Evolutionary conservation across 106 monocot species (phyloP).

Genomic region (Allium fistulosum): DNA sequence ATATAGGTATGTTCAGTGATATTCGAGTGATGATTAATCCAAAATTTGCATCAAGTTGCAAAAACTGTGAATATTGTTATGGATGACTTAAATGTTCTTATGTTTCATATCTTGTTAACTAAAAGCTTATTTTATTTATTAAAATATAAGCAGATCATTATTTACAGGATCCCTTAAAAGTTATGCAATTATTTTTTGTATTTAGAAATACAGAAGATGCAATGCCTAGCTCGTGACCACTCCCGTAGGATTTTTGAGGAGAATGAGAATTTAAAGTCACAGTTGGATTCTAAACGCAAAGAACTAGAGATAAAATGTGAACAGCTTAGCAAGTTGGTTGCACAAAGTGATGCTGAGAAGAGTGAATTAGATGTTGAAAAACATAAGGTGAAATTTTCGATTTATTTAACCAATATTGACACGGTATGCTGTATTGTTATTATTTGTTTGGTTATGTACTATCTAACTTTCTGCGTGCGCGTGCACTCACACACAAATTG

Average conservation of each 20-base stretch:
- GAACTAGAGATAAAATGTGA: conserved; percentile 49
- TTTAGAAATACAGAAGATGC: conserved; percentile 61
- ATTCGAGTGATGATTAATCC: too few species aligned
- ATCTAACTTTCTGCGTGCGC: too few species aligned
- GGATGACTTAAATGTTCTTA: too few species aligned
- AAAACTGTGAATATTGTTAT: too few species aligned
- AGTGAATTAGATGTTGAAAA: conserved; percentile 59
- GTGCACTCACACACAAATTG: too few species aligned
- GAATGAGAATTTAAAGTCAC: conserved; percentile 54
- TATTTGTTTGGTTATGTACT: too few species aligned
- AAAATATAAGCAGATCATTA: too few species aligned
- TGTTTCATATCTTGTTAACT: too few species aligned
- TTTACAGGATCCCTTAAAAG: not conserved
- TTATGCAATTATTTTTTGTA: not conserved
- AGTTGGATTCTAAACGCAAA: conserved; percentile 55
- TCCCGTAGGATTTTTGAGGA: conserved; percentile 62
- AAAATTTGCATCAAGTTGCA: too few species aligned
- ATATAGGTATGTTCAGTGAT: not conserved
- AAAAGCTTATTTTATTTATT: too few species aligned
- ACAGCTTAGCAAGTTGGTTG: conserved; percentile 49
- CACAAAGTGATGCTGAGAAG: conserved; percentile 46
- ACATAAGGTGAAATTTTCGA: conserved; percentile 42
- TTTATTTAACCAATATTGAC: not conserved
- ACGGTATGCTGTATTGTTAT: too few species aligned
- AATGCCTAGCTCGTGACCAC: conserved; percentile 52